Percentiles rank a stretch among this genome's conserved stretches.
These are phyloP conservation scores for Trichoderma gracile DNA, from an alignment of 2,329 filamentous ascomycete genomes.

Conservation along the genomic window DNA sequence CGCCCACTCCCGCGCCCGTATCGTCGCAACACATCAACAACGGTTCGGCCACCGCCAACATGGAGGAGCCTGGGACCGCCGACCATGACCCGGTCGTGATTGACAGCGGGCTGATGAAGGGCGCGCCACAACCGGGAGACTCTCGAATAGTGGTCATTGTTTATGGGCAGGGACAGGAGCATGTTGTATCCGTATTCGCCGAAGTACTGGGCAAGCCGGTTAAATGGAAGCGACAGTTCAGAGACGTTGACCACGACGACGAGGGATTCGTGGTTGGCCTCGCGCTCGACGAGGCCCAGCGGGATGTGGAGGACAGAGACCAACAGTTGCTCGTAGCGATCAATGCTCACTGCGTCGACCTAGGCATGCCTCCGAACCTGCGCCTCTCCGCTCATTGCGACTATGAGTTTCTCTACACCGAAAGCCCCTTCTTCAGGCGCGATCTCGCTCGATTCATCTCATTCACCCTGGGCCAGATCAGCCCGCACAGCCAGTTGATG, in stretches of 20 bases:
- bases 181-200: slow-evolving; percentile 72
- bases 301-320: slow-evolving; percentile 59
- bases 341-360: slow-evolving; percentile 73
- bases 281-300: slow-evolving; percentile 55
- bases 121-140: slow-evolving; percentile 54
- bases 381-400: slow-evolving; percentile 69
- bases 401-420: slow-evolving; percentile 84
- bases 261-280: slow-evolving; percentile 69
- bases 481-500: slow-evolving; percentile 74
- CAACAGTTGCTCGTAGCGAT: slow-evolving; percentile 64
- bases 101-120: slow-evolving; percentile 46
- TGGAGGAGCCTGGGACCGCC: slow-evolving; percentile 40
- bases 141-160: slow-evolving; percentile 64
- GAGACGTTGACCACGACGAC: slow-evolving; percentile 55
- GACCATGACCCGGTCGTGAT: slow-evolving; percentile 39
- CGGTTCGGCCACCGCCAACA: slow-evolving; percentile 30
- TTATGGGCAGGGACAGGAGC: slow-evolving; percentile 70
- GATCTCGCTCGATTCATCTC: slow-evolving; percentile 79
- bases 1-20: slow-evolving; percentile 36
- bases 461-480: slow-evolving; percentile 76
- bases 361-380: slow-evolving; percentile 67
- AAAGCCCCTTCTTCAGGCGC: slow-evolving; percentile 68
- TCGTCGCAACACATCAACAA: slow-evolving; percentile 33
- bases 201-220: slow-evolving; percentile 77
- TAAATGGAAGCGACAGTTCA: slow-evolving; percentile 58